Percentiles rank a stretch among this genome's conserved stretches.
phyloP scores from a whole-genome alignment of 2,329 filamentous ascomycete species.

The Beauveria sp. region DNA sequence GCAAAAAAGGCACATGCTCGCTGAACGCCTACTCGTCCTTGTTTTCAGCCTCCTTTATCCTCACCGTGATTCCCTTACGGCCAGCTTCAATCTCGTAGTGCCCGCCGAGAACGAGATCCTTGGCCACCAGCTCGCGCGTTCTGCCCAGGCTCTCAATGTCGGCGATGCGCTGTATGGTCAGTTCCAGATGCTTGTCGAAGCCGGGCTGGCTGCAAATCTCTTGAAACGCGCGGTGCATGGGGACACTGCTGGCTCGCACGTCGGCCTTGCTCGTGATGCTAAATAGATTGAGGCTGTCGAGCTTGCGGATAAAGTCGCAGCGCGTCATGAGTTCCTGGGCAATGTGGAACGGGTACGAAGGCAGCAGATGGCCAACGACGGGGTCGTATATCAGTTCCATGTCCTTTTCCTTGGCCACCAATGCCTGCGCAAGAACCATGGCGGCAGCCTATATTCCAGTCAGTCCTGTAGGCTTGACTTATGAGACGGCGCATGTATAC shows the following conservation, averaged over 20 bases:
- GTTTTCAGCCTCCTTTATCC: slow-evolving; percentile 28
- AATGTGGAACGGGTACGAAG: slow-evolving; percentile 71
- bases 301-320: slow-evolving; percentile 84
- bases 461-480: not conserved
- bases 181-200: slow-evolving; percentile 76
- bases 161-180: slow-evolving; percentile 75
- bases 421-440: slow-evolving; percentile 84
- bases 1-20: not conserved
- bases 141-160: slow-evolving; percentile 89
- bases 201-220: slow-evolving; percentile 70
- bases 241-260: slow-evolving; percentile 87
- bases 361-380: slow-evolving; percentile 64
- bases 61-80: slow-evolving; percentile 33
- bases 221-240: slow-evolving; percentile 89
- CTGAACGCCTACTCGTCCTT: slow-evolving; percentile 27
- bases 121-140: slow-evolving; percentile 91
- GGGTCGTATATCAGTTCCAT: slow-evolving; percentile 60
- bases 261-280: slow-evolving; percentile 82
- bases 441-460: slow-evolving; percentile 60
- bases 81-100: slow-evolving; percentile 59
- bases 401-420: slow-evolving; percentile 73
- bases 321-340: slow-evolving; percentile 92
- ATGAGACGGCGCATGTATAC: slow-evolving; percentile 24
- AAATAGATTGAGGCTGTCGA: slow-evolving; percentile 92
- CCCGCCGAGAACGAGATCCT: slow-evolving; percentile 81